Conservation (phyloP, 208 protist genomes). For the Leptomonas pyrrhocoris region DNA sequence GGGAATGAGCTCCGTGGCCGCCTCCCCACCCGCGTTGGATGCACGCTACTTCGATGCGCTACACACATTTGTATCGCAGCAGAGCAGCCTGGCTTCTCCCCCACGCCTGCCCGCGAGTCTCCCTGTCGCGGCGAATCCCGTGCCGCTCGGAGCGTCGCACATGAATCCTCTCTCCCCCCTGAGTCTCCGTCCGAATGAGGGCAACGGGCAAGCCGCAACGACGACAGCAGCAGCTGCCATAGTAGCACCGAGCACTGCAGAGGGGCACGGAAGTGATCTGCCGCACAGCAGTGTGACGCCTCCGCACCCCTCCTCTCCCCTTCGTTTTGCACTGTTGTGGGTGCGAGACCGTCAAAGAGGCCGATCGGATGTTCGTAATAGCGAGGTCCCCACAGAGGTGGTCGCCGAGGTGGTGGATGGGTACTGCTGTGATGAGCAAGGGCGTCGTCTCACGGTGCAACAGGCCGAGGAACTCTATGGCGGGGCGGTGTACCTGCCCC, state of each 20-base stretch:
- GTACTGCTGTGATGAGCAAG: conserved; percentile 10
- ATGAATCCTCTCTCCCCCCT: neutral
- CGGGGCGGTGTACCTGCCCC: neutral
- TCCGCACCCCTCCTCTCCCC: neutral
- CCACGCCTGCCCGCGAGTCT: neutral
- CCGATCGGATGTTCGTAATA: neutral
- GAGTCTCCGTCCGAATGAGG: too few species aligned
- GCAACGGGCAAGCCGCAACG: neutral
- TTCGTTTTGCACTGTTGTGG: neutral
- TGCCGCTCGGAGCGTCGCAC: neutral
- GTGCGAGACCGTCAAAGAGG: neutral
- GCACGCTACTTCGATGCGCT: neutral
- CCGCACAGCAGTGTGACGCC: neutral
- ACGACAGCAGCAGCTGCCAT: neutral
- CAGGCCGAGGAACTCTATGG: conserved; percentile 4
- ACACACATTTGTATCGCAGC: neutral
- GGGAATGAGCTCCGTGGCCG: neutral
- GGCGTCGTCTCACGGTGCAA: neutral
- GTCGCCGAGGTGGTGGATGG: neutral
- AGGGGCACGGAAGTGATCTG: neutral
- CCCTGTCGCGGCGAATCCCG: neutral
- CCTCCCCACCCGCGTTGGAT: neutral
- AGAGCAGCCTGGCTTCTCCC: neutral
- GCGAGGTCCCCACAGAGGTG: neutral
- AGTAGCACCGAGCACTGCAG: neutral